Evolutionary conservation across 441 rosid species (phyloP).

Genomic region (Brassica balearica): DNA sequence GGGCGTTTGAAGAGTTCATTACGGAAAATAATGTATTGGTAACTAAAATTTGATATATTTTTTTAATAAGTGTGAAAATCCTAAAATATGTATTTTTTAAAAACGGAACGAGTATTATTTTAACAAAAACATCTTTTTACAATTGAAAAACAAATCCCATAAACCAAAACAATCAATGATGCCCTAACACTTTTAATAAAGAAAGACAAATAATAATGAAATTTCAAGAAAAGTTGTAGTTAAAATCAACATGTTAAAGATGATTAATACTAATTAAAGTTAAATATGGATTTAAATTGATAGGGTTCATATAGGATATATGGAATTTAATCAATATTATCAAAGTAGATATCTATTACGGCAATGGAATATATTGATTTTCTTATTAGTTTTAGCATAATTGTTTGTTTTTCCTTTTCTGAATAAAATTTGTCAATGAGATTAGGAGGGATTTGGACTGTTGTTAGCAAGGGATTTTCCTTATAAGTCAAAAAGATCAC

Average conservation of each 20-base stretch:
- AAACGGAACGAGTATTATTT: too few relatives aligned
- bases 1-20: too few relatives aligned
- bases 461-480: constrained; percentile 11
- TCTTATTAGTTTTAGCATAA: not conserved
- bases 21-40: too few relatives aligned
- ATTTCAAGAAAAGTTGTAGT: not conserved
- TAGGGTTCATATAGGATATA: not conserved
- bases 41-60: too few relatives aligned
- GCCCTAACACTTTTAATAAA: not conserved
- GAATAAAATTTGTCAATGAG: constrained; percentile 1
- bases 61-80: too few relatives aligned
- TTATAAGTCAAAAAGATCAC: not conserved
- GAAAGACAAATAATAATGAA: not conserved
- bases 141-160: not conserved
- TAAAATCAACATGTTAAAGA: not conserved
- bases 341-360: constrained; percentile 3
- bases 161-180: not conserved
- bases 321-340: not conserved
- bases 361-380: not conserved
- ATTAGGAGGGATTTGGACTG: not conserved
- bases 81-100: too few relatives aligned
- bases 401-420: not conserved
- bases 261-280: not conserved
- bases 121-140: too few relatives aligned
- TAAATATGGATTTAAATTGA: not conserved